phyloP scores from a whole-genome alignment of 1,284 basidiomycete genomes.

The Singerocomus inundabilis region DNA sequence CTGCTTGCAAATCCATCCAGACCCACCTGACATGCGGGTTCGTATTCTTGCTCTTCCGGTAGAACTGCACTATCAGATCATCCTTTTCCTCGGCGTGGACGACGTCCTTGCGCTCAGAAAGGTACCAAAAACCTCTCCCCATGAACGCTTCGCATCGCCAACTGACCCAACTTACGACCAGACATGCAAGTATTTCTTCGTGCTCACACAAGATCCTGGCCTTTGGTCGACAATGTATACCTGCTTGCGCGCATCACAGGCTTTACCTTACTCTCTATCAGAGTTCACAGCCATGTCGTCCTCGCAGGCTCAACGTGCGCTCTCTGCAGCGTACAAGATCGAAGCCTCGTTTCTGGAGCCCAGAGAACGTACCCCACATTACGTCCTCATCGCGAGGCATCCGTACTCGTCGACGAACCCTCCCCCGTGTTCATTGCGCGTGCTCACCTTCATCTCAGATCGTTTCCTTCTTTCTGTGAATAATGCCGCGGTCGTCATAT shows the following conservation, averaged over 20 bases:
- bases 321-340: slow-evolving; percentile 12
- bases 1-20: not conserved
- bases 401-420: not conserved
- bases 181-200: slow-evolving; percentile 19
- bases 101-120: slow-evolving; percentile 20
- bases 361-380: not conserved
- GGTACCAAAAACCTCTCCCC: slow-evolving; percentile 1
- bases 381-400: slow-evolving; percentile 1
- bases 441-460: slow-evolving; percentile 23
- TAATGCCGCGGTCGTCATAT: slow-evolving; percentile 12
- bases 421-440: slow-evolving; percentile 6
- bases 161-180: slow-evolving; percentile 2
- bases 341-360: slow-evolving; percentile 18
- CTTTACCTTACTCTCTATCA: slow-evolving; percentile 18
- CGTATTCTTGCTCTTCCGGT: slow-evolving; percentile 12
- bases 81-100: slow-evolving; percentile 14
- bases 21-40: not conserved
- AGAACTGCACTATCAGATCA: slow-evolving; percentile 18
- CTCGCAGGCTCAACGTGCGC: slow-evolving; percentile 4
- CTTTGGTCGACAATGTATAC: slow-evolving; percentile 15
- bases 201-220: slow-evolving; percentile 11
- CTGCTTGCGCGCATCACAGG: slow-evolving; percentile 11
- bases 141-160: not conserved
- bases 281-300: slow-evolving; percentile 14
- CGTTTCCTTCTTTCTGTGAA: slow-evolving; percentile 25